Evolutionary conservation across 2,329 filamentous ascomycete genomes (phyloP).

Genomic region (Xylaria sp.): DNA sequence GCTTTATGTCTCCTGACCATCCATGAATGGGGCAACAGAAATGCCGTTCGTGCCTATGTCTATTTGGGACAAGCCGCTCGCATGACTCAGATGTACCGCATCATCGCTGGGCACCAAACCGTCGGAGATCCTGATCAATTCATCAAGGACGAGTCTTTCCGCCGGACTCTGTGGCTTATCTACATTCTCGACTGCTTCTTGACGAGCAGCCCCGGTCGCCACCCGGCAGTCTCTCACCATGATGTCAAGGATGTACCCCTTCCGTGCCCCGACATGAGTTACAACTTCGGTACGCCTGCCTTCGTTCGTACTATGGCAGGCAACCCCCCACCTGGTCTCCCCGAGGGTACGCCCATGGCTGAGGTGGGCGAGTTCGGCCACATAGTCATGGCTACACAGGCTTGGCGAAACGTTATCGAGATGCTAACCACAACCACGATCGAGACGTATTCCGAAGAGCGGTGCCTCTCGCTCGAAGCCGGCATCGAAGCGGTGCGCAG

Average conservation of each 20-base stretch:
- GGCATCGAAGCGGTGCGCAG: constrained; percentile 67
- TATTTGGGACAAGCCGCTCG: constrained; percentile 72
- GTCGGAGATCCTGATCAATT: constrained; percentile 67
- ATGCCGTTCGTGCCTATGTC: constrained; percentile 71
- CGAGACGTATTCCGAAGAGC: constrained; percentile 64
- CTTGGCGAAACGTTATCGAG: constrained; percentile 70
- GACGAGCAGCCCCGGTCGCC: constrained; percentile 70
- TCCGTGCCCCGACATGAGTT: constrained; percentile 71
- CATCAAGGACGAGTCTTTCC: constrained; percentile 70
- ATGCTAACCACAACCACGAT: constrained; percentile 68
- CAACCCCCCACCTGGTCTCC: constrained; percentile 52
- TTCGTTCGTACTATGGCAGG: constrained; percentile 66
- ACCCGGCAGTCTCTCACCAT: constrained; percentile 64
- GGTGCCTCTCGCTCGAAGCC: constrained; percentile 62
- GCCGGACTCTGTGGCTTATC: constrained; percentile 70
- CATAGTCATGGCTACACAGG: constrained; percentile 69
- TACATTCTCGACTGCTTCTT: constrained; percentile 72
- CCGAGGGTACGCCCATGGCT: constrained; percentile 55
- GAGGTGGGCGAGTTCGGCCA: constrained; percentile 72
- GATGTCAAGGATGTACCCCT: constrained; percentile 67
- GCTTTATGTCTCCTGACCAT: constrained; percentile 70
- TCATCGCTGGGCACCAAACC: constrained; percentile 66
- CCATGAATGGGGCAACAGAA: constrained; percentile 71
- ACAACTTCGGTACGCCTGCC: constrained; percentile 70
- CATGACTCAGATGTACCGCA: constrained; percentile 72